Percentiles rank a stretch among this genome's conserved stretches.
Conservation (phyloP, 768 basidiomycete species). For the Pleurotus platypus region DNA sequence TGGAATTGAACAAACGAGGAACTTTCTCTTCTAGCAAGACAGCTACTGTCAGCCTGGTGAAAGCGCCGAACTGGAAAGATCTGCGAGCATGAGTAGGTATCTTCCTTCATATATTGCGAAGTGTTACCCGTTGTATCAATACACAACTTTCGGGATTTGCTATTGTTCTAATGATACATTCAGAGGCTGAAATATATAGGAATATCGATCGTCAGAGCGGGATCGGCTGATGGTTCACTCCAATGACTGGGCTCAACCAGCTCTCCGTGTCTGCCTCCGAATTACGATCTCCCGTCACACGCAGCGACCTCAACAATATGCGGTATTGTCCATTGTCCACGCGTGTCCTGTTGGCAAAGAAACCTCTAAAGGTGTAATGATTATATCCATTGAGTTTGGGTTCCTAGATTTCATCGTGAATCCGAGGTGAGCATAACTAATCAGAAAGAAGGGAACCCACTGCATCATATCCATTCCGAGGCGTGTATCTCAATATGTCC, state of each 20-base stretch:
- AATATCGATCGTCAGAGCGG: too few species aligned
- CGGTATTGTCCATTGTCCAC: constrained; percentile 2
- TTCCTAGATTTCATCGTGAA: neutral
- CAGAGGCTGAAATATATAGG: too few species aligned
- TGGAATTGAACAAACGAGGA: constrained; percentile 25
- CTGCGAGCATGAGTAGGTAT: constrained; percentile 4
- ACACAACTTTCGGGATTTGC: too few species aligned
- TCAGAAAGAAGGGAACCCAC: neutral
- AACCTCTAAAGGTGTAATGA: neutral
- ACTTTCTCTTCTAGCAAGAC: constrained; percentile 24
- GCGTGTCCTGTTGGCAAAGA: constrained; percentile 2
- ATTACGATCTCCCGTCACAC: neutral
- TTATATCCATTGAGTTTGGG: constrained; percentile 3
- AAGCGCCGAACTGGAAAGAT: constrained; percentile 29
- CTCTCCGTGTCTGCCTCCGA: constrained; percentile 1
- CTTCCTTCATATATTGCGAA: too few species aligned
- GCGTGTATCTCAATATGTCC: constrained; percentile 9
- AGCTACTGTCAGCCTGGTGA: constrained; percentile 22
- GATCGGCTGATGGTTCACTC: neutral
- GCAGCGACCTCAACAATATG: neutral
- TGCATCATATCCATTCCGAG: constrained; percentile 11
- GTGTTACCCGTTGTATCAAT: too few species aligned
- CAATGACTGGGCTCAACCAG: constrained; percentile 4
- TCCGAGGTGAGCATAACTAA: neutral
- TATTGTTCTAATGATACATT: too few species aligned